phyloP scores from a whole-genome alignment of 306 rosid genomes.

The Vicia villosa region DNA sequence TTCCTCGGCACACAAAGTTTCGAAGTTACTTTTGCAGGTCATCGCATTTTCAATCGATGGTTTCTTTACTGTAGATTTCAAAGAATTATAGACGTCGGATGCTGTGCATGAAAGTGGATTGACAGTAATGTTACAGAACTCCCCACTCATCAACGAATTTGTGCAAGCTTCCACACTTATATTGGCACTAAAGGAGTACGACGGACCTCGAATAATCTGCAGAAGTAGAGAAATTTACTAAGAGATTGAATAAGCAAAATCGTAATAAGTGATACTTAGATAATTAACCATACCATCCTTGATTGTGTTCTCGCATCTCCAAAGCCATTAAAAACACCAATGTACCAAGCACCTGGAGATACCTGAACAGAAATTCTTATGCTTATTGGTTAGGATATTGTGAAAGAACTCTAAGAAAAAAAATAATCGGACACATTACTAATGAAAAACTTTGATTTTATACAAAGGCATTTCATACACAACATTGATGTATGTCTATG shows the following conservation, averaged over 20 bases:
- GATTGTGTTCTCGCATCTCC: constrained; percentile 88
- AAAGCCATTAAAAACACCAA: constrained; percentile 93
- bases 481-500: no score
- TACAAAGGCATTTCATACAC: no score
- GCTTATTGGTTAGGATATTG: constrained; percentile 30
- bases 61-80: constrained; percentile 39
- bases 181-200: constrained; percentile 77
- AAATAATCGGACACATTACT: constrained; percentile 23
- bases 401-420: neutral
- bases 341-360: constrained; percentile 92
- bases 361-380: constrained; percentile 59
- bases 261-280: constrained; percentile 10
- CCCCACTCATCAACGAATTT: constrained; percentile 68
- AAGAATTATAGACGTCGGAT: constrained; percentile 44
- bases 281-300: constrained; percentile 69
- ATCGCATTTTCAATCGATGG: constrained; percentile 43
- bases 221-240: constrained; percentile 23
- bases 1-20: constrained; percentile 59
- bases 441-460: no score
- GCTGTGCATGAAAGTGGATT: constrained; percentile 69
- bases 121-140: constrained; percentile 78
- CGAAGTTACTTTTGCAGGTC: constrained; percentile 63
- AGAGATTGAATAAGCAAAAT: constrained; percentile 20
- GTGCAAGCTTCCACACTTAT: constrained; percentile 83
- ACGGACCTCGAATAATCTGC: constrained; percentile 76